phyloP scores from a whole-genome alignment of 2,329 filamentous ascomycete species.

The Zymoseptoria passerinii region DNA sequence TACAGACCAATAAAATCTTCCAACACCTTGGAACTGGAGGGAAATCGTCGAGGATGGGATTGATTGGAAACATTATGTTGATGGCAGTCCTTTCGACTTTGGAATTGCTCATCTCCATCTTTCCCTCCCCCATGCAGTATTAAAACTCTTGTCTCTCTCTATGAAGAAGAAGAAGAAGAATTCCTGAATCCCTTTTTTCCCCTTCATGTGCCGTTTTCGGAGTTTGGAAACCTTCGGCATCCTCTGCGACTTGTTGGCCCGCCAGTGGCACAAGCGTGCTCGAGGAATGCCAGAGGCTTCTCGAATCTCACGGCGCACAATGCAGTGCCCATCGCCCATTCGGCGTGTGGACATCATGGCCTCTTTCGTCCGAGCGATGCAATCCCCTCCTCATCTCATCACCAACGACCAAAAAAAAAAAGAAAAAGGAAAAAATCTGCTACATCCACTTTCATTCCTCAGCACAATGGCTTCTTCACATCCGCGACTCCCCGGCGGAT shows the following conservation, averaged over 20 bases:
- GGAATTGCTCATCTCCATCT: not conserved
- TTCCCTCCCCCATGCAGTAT: not conserved
- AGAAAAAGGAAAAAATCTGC: not conserved
- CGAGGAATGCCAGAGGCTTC: too few relatives aligned
- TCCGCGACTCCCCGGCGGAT: slow-evolving; percentile 66
- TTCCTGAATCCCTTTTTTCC: not conserved
- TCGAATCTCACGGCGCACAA: too few relatives aligned
- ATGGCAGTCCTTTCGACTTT: not conserved
- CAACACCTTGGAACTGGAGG: too few relatives aligned
- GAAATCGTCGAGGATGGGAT: not conserved
- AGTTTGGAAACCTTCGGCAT: not conserved
- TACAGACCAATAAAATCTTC: too few relatives aligned
- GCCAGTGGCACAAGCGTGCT: too few relatives aligned
- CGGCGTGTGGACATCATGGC: not conserved
- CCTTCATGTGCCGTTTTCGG: not conserved
- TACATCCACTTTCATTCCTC: not conserved
- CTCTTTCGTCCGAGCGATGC: not conserved
- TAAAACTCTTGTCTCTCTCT: not conserved
- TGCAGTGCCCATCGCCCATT: not conserved
- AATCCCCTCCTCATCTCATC: not conserved
- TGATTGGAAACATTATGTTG: not conserved
- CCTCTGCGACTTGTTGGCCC: not conserved
- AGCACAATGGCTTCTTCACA: slow-evolving; percentile 56
- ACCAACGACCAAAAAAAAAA: not conserved
- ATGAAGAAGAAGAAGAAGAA: not conserved